Conservation (phyloP, 169 alveolate species). For the Eimeria falciformis region DNA sequence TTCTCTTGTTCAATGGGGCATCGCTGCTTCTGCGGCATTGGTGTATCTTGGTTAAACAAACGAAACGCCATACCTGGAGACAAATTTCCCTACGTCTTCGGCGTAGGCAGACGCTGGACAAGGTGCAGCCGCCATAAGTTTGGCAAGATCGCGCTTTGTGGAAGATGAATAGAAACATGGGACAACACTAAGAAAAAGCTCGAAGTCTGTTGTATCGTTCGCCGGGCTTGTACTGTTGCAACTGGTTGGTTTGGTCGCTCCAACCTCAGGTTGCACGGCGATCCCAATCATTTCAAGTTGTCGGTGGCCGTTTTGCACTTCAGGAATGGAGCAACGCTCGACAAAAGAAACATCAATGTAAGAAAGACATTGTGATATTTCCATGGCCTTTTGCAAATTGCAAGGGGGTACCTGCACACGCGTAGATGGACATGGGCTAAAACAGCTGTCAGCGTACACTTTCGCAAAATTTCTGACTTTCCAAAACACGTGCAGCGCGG, state of each 20-base stretch:
- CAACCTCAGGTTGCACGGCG: not conserved
- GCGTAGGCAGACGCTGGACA: conserved; percentile 9
- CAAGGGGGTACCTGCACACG: no score
- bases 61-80: not conserved
- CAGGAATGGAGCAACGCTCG: not conserved
- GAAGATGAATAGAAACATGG: not conserved
- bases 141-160: conserved; percentile 8
- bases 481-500: no score
- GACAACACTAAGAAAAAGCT: not conserved
- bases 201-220: not conserved
- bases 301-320: not conserved
- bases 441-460: no score
- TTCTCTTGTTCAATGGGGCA: no score
- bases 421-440: no score
- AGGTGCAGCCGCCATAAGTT: not conserved
- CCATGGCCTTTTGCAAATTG: not conserved
- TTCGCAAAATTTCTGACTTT: no score
- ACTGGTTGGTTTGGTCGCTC: not conserved
- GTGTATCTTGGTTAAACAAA: no score
- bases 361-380: conserved; percentile 21
- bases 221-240: not conserved
- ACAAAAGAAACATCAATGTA: not conserved
- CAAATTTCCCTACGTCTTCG: not conserved
- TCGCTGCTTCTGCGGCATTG: no score
- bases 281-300: no score